Conservation (phyloP, 2,329 filamentous ascomycete species). For the Elsinoe batatas region DNA sequence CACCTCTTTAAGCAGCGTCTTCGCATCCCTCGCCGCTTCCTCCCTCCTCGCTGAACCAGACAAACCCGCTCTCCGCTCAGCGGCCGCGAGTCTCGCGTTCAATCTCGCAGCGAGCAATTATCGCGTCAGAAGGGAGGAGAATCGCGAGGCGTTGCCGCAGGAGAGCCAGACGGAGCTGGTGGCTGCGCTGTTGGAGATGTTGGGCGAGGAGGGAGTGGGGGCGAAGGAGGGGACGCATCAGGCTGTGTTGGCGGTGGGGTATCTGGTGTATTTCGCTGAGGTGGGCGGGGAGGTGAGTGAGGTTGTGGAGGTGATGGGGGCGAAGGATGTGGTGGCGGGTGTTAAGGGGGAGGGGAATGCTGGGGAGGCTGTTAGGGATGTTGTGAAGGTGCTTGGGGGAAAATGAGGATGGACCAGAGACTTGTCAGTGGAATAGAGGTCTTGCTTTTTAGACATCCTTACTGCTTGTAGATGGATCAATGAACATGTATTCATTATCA, state of each 20-base stretch:
- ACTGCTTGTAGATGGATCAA: not conserved
- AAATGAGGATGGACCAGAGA: not conserved
- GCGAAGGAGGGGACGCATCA: conserved; percentile 26
- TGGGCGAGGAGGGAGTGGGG: conserved; percentile 9
- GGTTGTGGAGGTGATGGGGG: conserved; percentile 68
- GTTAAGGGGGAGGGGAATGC: conserved; percentile 29
- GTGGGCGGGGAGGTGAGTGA: conserved; percentile 68
- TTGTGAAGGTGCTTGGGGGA: conserved; percentile 14
- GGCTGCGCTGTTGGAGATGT: conserved; percentile 62
- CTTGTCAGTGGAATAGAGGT: not conserved
- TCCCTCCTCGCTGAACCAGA: conserved; percentile 64
- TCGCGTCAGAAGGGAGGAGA: conserved; percentile 48
- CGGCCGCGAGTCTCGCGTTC: conserved; percentile 72
- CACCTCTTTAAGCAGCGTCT: conserved; percentile 34
- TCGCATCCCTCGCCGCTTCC: conserved; percentile 62
- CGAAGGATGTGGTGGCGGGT: conserved; percentile 50
- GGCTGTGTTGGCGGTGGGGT: conserved; percentile 64
- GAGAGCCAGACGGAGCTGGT: conserved; percentile 70
- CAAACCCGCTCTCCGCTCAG: conserved; percentile 65
- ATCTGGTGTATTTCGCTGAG: conserved; percentile 61
- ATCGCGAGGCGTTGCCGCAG: conserved; percentile 50
- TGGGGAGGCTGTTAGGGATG: conserved; percentile 25
- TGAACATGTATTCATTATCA: not conserved
- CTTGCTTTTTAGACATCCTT: not conserved
- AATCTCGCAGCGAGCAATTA: conserved; percentile 68